phyloP scores from a whole-genome alignment of 164 flowering plant species.

The Hamamelis virginiana region DNA sequence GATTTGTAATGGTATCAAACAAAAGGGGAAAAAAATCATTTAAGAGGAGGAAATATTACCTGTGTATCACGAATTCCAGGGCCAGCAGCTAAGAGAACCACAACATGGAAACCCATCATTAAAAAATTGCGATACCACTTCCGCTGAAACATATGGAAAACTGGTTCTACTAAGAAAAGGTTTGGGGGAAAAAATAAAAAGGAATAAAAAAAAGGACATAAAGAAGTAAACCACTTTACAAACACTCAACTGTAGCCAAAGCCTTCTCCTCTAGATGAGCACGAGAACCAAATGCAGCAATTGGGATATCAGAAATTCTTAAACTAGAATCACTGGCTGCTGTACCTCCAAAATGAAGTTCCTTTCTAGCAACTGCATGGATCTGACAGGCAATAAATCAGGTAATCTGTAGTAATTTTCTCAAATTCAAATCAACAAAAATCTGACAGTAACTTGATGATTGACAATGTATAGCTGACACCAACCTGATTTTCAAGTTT shows the following conservation, averaged over 20 bases:
- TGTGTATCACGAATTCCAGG: slow-evolving; percentile 95
- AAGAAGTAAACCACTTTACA: not conserved
- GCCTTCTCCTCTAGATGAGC: slow-evolving; percentile 99
- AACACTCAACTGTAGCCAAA: slow-evolving; percentile 69
- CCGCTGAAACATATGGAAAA: slow-evolving; percentile 52
- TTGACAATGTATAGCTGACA: not conserved
- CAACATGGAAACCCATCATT: slow-evolving; percentile 97
- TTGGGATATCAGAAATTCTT: slow-evolving; percentile 65
- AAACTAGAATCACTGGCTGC: slow-evolving; percentile 35
- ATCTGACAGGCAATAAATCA: slow-evolving; percentile 55
- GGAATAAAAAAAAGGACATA: not conserved
- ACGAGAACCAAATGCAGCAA: slow-evolving; percentile 96
- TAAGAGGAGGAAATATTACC: slow-evolving; percentile 34
- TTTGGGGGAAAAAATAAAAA: not conserved
- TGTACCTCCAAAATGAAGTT: slow-evolving; percentile 35
- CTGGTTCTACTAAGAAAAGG: not conserved
- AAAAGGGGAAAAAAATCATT: slow-evolving; percentile 3
- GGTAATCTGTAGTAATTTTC: slow-evolving; percentile 4
- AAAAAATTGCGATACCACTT: slow-evolving; percentile 94
- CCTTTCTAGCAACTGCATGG: slow-evolving; percentile 53
- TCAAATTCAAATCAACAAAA: not conserved
- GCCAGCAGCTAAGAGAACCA: slow-evolving; percentile 87
- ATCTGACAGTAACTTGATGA: not conserved
- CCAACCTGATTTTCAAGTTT: slow-evolving; percentile 89
- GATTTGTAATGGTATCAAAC: not conserved